These are phyloP conservation scores for Ascoidea rubescens DNA, from an alignment of 805 yeast species.

Conservation along the genomic window DNA sequence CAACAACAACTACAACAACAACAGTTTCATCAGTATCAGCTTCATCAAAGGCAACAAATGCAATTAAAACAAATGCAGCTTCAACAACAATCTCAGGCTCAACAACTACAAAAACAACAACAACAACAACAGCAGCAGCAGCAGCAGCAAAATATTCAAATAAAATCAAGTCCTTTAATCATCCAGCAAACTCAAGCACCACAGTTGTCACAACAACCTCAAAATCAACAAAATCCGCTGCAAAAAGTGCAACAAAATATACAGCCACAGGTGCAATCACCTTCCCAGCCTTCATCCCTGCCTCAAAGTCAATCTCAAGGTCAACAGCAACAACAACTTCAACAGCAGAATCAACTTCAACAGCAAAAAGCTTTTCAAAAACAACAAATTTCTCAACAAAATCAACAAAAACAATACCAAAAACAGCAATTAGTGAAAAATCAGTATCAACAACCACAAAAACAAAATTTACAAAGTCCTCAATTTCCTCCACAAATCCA, in stretches of 20 bases:
- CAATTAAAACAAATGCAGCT: neutral
- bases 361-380: no score
- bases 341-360: neutral
- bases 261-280: neutral
- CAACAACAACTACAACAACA: constrained; percentile 16
- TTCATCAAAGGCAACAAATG: neutral
- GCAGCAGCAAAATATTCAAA: neutral
- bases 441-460: neutral
- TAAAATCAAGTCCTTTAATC: no score
- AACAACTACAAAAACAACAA: neutral
- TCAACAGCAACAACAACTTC: neutral
- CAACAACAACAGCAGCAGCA: neutral
- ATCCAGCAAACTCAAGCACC: no score
- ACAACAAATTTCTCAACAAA: neutral
- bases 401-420: neutral
- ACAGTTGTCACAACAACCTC: neutral
- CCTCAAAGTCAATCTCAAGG: neutral
- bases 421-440: neutral
- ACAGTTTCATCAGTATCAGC: constrained; percentile 8
- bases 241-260: neutral
- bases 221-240: neutral
- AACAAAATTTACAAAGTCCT: neutral
- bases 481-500: neutral
- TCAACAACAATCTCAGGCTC: constrained; percentile 1
- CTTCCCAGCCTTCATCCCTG: neutral